These are phyloP conservation scores for Thermothelomyces thermophilus DNA, from an alignment of 2,329 filamentous ascomycete species.

Conservation along the genomic window DNA sequence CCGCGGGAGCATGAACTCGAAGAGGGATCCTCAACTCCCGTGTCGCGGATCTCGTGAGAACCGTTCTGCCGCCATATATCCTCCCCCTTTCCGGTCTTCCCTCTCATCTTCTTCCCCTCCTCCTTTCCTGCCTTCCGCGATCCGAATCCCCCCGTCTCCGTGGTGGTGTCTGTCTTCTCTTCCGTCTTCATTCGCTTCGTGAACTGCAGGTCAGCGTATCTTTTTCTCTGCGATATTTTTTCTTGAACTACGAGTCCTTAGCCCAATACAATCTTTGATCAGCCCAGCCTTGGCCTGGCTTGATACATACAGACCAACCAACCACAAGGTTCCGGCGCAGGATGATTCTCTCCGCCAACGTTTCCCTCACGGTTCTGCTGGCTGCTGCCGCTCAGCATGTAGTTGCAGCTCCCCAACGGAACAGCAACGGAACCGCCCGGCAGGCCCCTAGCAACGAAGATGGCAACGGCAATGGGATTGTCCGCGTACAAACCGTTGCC, in stretches of 20 bases:
- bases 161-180: constrained; percentile 1
- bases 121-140: constrained; percentile 1
- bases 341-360: constrained; percentile 24
- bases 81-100: constrained; percentile 3
- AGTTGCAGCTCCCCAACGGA: constrained; percentile 15
- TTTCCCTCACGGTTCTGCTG: constrained; percentile 23
- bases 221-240: constrained; percentile 18
- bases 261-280: constrained; percentile 8
- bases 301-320: constrained; percentile 5
- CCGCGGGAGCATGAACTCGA: constrained; percentile 1
- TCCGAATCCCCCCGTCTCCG: neutral
- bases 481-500: neutral
- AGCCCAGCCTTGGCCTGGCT: constrained; percentile 19
- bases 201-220: constrained; percentile 26
- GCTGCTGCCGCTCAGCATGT: constrained; percentile 22
- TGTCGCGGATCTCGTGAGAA: constrained; percentile 21
- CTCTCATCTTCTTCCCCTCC: neutral
- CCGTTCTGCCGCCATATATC: constrained; percentile 18
- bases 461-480: neutral
- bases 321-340: constrained; percentile 9
- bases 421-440: neutral
- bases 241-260: neutral
- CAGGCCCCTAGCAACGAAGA: too few relatives aligned
- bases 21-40: constrained; percentile 12
- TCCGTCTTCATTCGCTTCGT: constrained; percentile 19